Base-by-base conservation (phyloP, 2,329 filamentous ascomycete species). In the Knoxdaviesia capensis region DNA sequence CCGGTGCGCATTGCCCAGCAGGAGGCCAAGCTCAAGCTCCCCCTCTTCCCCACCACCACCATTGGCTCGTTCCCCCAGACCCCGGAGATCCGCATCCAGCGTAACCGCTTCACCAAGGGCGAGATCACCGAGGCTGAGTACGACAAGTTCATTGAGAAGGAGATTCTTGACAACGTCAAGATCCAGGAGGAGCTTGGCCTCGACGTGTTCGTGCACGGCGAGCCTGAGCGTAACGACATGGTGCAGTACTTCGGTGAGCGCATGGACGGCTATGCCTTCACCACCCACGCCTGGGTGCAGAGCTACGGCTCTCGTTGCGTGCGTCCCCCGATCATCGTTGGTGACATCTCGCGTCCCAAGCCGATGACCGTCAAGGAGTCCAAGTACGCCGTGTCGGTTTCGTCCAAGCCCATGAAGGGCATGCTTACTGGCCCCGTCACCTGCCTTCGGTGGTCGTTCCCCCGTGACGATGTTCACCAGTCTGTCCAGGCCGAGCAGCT, bases 221-320 rank as follows among this genome's bases (percentile, higher is more conserved):
- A 98, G 75, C 90, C 90, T 46, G 90, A 98, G 77, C 86, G 90
- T 64, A 98, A 98, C 70, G 90, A 98, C 78, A 98, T 98, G 90
- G 90, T 98, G 42, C 90, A 98, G 68, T 98, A 94, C 79, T 98
- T 98, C 55, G 90, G 90, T 65, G 90, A 98, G 77, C 82, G 85
- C 57, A 74, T 98, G 49, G 77, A 92, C 56, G 90, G 90, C 57
- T 98, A 96, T 63, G 81, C 86, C 60, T 98, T 98, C 77, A 98
- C 90, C 61, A 96, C 88, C 62, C 83, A 94, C 69, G 90, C 84
- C 53, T 98, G 90, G 90, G 90, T 98, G 44, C 86, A 98, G 75
- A 85, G 77, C 55, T 98, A 98, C 65, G 90, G 90, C 56, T 98
- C 90, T 52, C 90, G 90, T 58, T 98, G 90, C 64, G 90, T 98